phyloP scores from a whole-genome alignment of 306 rosid genomes.

The Vigna mungo region DNA sequence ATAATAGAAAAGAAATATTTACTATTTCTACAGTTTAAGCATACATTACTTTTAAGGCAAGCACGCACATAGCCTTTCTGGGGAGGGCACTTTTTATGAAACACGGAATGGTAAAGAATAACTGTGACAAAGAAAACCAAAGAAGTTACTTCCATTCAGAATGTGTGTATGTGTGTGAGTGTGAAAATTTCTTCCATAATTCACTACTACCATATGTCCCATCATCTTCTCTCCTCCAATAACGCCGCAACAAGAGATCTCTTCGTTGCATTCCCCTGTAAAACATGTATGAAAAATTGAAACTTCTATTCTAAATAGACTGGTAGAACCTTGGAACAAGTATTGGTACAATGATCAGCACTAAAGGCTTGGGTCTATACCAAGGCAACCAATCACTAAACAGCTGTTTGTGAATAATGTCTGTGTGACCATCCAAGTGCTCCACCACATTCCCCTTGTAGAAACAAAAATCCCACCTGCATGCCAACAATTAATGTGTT shows the following conservation, averaged over 20 bases:
- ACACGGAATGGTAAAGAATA: constrained; percentile 87
- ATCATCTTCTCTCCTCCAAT: constrained; percentile 99
- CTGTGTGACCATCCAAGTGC: constrained; percentile 97
- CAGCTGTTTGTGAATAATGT: constrained; percentile 78
- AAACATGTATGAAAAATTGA: constrained; percentile 38
- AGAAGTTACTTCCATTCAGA: constrained; percentile 49
- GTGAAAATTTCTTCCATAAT: constrained; percentile 21
- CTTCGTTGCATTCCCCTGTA: constrained; percentile 88
- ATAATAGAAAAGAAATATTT: constrained; percentile 25
- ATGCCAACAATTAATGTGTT: constrained; percentile 46
- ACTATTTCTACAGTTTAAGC: constrained; percentile 53
- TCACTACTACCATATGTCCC: constrained; percentile 88
- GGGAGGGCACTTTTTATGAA: constrained; percentile 82
- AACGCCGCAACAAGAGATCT: constrained; percentile 91
- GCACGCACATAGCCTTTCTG: constrained; percentile 90
- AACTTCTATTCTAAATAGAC: constrained; percentile 3
- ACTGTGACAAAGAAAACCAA: constrained; percentile 70
- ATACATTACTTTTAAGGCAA: constrained; percentile 98
- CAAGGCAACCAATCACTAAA: constrained; percentile 94
- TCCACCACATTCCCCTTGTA: constrained; percentile 84
- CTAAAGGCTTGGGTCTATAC: constrained; percentile 59
- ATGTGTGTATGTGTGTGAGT: neutral
- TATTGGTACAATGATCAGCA: constrained; percentile 42
- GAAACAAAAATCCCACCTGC: constrained; percentile 98
- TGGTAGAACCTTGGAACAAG: constrained; percentile 38